These are phyloP conservation scores for Epichloe bromicola DNA, from an alignment of 2,329 filamentous ascomycete species.

Conservation along the genomic window DNA sequence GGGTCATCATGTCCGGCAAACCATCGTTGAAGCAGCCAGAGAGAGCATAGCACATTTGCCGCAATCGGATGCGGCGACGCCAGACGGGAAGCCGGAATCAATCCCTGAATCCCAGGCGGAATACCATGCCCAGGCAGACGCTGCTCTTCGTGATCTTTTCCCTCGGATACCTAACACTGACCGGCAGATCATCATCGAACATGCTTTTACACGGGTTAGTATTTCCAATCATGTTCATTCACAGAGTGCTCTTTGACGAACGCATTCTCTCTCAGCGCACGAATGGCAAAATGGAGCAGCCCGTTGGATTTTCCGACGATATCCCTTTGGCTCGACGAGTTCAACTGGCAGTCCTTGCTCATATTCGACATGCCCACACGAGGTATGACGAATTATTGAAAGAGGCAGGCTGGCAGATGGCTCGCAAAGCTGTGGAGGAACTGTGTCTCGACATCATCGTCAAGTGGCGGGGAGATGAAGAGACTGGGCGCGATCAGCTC, in stretches of 20 bases:
- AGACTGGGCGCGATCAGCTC: conserved; percentile 53
- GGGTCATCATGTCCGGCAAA: conserved; percentile 47
- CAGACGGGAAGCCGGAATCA: conserved; percentile 35
- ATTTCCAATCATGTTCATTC: conserved; percentile 1
- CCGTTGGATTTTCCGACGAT: conserved; percentile 43
- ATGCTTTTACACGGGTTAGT: conserved; percentile 49
- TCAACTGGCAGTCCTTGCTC: conserved; percentile 51
- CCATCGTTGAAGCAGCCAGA: conserved; percentile 44
- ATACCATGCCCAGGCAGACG: conserved; percentile 50
- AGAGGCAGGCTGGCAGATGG: conserved; percentile 45
- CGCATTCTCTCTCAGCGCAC: conserved; percentile 26
- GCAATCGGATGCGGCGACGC: conserved; percentile 9
- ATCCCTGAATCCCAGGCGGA: conserved; percentile 46
- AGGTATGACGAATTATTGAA: conserved; percentile 48
- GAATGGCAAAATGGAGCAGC: conserved; percentile 37
- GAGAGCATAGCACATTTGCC: conserved; percentile 14
- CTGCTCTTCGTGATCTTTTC: conserved; percentile 49
- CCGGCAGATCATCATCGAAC: conserved; percentile 47
- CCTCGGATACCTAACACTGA: conserved; percentile 53
- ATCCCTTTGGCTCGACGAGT: conserved; percentile 48
- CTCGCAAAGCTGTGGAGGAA: conserved; percentile 46
- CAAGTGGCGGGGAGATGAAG: conserved; percentile 61
- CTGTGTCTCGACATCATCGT: conserved; percentile 51
- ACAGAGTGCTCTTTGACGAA: conserved; percentile 5
- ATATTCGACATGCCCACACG: conserved; percentile 55